Evolutionary conservation across 1,284 basidiomycete genomes (phyloP), one percentile per base, ranked within the genome.

Genomic region (Sporisorium reilianum): DNA sequence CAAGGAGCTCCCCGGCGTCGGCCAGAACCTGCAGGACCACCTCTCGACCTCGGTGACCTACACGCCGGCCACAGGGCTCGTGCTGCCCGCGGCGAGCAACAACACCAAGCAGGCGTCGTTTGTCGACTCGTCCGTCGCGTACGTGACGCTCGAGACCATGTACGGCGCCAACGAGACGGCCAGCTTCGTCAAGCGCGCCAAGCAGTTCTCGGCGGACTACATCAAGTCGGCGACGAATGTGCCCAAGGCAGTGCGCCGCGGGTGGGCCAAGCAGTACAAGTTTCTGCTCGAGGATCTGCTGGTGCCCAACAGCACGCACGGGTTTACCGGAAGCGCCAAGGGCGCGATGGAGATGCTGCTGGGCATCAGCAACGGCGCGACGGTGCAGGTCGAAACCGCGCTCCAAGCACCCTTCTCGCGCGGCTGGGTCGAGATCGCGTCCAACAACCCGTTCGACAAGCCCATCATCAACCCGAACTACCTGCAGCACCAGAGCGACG

Each of bases 1-100:
- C 57, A 75, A 88, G 34, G 82, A 87, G 28, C 84, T 89, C 16
- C 86, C 87, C 6, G 88, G 87, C 5, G 88, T 89, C 1, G 89
- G 88, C 6, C 85, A 86, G 70, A 89, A 89, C 75, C 79, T 88
- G 8, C 88, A 88, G 58, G 88, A 89, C 56, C 88, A 89, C 60
- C 64, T 82, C 2, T 57, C 70, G 12, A 58, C 63, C 5, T 55
- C 65, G 1, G 68, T 79, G 56, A 59, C 56, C 49, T 81, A 70
- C 60, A 40, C 59, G 10, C 74, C 75, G 1, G 73, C 69, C 30
- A 40, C 60, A 5, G 61, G 58, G 1, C 63, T 79, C 26, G 41
- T 60, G 5, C 11, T 71, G 25, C 65, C 69, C 26, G 8, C 55
- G 12, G 60, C 56, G 2, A 73, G 70, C 18, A 78, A 65, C 28